Percentiles rank a stretch among this genome's conserved stretches.
These are phyloP conservation scores for Porphyrellus cyaneotinctus DNA, from an alignment of 768 basidiomycete genomes.

Conservation along the genomic window DNA sequence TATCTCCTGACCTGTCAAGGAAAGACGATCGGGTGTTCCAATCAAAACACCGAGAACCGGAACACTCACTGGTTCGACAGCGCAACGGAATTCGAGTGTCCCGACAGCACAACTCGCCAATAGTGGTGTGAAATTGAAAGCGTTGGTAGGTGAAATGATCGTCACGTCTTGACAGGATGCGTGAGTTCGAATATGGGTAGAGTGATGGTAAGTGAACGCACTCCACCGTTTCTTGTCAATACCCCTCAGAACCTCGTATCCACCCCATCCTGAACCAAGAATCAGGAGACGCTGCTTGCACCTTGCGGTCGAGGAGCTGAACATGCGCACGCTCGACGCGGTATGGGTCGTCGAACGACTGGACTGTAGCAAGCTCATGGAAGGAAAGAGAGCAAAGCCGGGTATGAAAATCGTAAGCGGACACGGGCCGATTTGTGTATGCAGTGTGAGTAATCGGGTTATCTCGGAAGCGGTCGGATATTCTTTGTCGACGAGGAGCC, in stretches of 20 bases:
- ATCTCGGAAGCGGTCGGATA: conserved; percentile 11
- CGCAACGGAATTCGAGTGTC: conserved; percentile 77
- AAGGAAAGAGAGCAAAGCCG: not conserved
- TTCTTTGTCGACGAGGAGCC: not conserved
- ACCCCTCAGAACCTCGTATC: conserved; percentile 62
- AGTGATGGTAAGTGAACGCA: conserved; percentile 28
- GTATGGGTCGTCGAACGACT: conserved; percentile 2
- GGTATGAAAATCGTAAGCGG: not conserved
- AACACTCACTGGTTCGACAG: conserved; percentile 68
- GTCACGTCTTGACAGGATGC: conserved; percentile 50
- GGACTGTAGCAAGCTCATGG: conserved; percentile 17
- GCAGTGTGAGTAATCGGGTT: conserved; percentile 1
- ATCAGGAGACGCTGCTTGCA: conserved; percentile 52
- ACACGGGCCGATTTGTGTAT: not conserved
- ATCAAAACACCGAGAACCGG: not conserved
- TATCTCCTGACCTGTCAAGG: conserved; percentile 48
- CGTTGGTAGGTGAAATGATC: conserved; percentile 55
- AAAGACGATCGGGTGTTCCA: conserved; percentile 3
- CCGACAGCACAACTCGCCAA: conserved; percentile 66
- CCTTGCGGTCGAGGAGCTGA: conserved; percentile 35
- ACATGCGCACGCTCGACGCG: conserved; percentile 27
- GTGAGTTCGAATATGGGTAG: not conserved
- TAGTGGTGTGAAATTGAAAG: conserved; percentile 43
- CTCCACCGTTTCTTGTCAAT: conserved; percentile 73
- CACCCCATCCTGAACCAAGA: conserved; percentile 77